Evolutionary conservation across 1,139 yeast species (phyloP).

Genomic region (Yamadazyma trypodendri): DNA sequence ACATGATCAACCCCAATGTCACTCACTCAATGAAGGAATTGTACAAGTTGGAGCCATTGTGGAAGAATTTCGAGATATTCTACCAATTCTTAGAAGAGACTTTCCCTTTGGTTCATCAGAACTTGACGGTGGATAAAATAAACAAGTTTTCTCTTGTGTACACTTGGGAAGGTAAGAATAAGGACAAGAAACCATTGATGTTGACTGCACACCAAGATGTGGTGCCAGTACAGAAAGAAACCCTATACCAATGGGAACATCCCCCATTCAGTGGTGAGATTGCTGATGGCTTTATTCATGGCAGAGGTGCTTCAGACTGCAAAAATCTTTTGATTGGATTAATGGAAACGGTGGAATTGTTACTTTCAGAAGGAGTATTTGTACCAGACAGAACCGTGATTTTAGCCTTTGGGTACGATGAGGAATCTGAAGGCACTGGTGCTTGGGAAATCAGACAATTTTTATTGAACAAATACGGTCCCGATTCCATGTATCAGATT

Average conservation of each 20-base stretch:
- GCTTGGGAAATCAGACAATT: slow-evolving; percentile 30
- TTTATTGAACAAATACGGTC: slow-evolving; percentile 35
- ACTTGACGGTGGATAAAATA: slow-evolving; percentile 29
- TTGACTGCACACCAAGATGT: slow-evolving; percentile 52
- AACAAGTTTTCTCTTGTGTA: slow-evolving; percentile 34
- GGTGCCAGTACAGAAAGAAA: slow-evolving; percentile 46
- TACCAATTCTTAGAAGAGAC: slow-evolving; percentile 27
- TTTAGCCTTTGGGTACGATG: slow-evolving; percentile 50
- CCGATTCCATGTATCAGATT: slow-evolving; percentile 38
- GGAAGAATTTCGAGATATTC: slow-evolving; percentile 32
- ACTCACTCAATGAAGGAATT: slow-evolving; percentile 24
- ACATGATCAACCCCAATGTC: slow-evolving; percentile 27
- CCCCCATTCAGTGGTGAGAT: slow-evolving; percentile 44
- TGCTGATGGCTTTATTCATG: slow-evolving; percentile 41
- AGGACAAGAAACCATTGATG: slow-evolving; percentile 35
- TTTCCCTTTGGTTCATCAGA: slow-evolving; percentile 33
- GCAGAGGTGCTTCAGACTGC: slow-evolving; percentile 51
- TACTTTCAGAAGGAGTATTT: slow-evolving; percentile 34
- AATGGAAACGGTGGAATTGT: slow-evolving; percentile 40
- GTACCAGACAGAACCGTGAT: slow-evolving; percentile 42
- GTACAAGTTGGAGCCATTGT: slow-evolving; percentile 26
- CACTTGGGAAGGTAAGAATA: slow-evolving; percentile 35
- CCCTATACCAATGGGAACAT: slow-evolving; percentile 39
- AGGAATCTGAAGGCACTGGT: slow-evolving; percentile 43
- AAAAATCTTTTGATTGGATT: slow-evolving; percentile 43